Evolutionary conservation across 2,329 filamentous ascomycete species (phyloP).

Genomic region (Aureobasidium sp.): DNA sequence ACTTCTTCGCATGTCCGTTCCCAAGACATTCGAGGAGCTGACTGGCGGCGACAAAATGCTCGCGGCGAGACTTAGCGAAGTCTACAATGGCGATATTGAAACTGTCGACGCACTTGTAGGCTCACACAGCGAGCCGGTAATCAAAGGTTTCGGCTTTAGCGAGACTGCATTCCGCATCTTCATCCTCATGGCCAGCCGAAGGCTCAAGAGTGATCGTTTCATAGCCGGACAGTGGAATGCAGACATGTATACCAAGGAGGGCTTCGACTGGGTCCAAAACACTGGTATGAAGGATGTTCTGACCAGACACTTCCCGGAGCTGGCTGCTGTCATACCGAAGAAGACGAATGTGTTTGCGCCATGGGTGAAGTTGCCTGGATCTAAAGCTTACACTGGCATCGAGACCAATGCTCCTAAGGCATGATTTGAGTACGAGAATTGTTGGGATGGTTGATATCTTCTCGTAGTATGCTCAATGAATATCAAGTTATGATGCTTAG

Average conservation of each 20-base stretch:
- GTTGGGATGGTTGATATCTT: too few species aligned
- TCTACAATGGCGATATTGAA: slow-evolving; percentile 38
- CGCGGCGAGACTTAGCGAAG: slow-evolving; percentile 31
- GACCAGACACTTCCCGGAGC: slow-evolving; percentile 37
- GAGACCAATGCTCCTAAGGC: slow-evolving; percentile 24
- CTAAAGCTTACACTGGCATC: slow-evolving; percentile 22
- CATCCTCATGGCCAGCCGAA: slow-evolving; percentile 39
- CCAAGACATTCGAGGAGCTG: slow-evolving; percentile 34
- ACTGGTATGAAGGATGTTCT: slow-evolving; percentile 39
- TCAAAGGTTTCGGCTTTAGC: slow-evolving; percentile 41
- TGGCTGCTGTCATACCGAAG: slow-evolving; percentile 27
- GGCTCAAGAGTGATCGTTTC: slow-evolving; percentile 41
- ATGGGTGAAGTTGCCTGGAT: slow-evolving; percentile 26
- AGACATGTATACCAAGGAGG: slow-evolving; percentile 36
- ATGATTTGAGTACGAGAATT: not conserved
- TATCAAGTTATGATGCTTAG: not conserved
- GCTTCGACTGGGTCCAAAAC: slow-evolving; percentile 39
- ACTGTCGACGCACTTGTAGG: slow-evolving; percentile 39
- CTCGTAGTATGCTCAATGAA: not conserved
- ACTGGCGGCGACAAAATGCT: slow-evolving; percentile 34
- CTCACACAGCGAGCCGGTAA: slow-evolving; percentile 37
- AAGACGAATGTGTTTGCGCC: slow-evolving; percentile 31
- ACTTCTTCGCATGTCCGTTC: slow-evolving; percentile 34
- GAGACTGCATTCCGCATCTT: slow-evolving; percentile 44
- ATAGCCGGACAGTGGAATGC: slow-evolving; percentile 37